These are phyloP conservation scores for Lupinus albus DNA, from an alignment of 306 rosid species.

Conservation along the genomic window DNA sequence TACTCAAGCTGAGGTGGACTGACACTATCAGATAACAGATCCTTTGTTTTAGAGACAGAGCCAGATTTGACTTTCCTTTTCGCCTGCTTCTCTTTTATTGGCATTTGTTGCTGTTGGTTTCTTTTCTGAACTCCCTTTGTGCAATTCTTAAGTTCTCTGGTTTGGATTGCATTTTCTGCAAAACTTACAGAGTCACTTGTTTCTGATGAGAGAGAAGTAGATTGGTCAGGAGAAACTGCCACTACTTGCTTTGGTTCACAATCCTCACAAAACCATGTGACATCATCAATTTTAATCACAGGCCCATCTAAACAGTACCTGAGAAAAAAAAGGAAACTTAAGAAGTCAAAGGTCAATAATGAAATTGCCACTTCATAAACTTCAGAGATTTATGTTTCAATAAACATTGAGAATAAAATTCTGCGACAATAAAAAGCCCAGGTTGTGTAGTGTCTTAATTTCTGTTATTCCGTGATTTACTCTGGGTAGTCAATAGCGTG, in stretches of 20 bases:
- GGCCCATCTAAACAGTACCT: constrained; percentile 70
- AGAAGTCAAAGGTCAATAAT: constrained; percentile 17
- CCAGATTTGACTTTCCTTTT: constrained; percentile 19
- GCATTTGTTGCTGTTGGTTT: background rate
- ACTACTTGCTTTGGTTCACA: constrained; percentile 49
- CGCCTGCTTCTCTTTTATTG: constrained; percentile 29
- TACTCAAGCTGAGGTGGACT: constrained; percentile 27
- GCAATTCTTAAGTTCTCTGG: constrained; percentile 4
- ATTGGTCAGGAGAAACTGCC: constrained; percentile 33
- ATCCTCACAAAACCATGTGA: constrained; percentile 76
- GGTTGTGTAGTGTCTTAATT: background rate
- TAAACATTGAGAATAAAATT: background rate
- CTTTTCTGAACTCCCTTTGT: constrained; percentile 10
- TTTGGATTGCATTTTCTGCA: constrained; percentile 29
- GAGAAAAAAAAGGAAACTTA: constrained; percentile 16
- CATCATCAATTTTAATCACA: constrained; percentile 38
- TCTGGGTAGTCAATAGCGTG: background rate
- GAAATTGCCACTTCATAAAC: constrained; percentile 18
- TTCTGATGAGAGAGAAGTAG: constrained; percentile 20
- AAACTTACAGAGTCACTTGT: background rate
- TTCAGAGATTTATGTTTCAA: background rate
- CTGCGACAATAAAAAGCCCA: background rate
- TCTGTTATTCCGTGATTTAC: constrained; percentile 19
- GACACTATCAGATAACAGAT: constrained; percentile 12
- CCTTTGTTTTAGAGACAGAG: constrained; percentile 30